Percentiles rank a stretch among this genome's conserved stretches.
Evolutionary conservation across 2,329 filamentous ascomycete genomes (phyloP).

Genomic region (Mycosphaerella arachidis): DNA sequence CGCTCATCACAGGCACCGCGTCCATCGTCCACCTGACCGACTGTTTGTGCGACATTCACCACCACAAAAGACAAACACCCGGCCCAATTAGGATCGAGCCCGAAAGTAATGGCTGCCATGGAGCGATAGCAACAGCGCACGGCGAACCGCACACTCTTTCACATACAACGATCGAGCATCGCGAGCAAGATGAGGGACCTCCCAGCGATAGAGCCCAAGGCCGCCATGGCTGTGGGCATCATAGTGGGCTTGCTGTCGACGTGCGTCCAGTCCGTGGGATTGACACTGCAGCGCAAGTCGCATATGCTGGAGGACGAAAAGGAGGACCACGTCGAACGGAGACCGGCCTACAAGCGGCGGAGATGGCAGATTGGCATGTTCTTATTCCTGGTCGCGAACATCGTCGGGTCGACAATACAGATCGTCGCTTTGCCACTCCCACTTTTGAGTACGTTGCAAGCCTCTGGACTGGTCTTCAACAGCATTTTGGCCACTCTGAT

Average conservation of each 20-base stretch:
- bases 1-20: background rate
- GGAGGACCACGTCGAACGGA: conserved; percentile 66
- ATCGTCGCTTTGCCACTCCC: conserved; percentile 93
- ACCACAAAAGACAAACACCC: background rate
- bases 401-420: conserved; percentile 92
- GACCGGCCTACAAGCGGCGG: conserved; percentile 82
- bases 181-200: conserved; percentile 12
- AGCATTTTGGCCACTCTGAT: conserved; percentile 94
- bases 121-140: conserved; percentile 2
- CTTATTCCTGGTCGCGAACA: conserved; percentile 92
- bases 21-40: background rate
- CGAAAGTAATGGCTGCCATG: conserved; percentile 1
- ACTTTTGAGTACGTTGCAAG: conserved; percentile 90
- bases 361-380: conserved; percentile 95
- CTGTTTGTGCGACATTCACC: background rate
- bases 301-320: conserved; percentile 98
- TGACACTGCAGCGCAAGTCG: conserved; percentile 95
- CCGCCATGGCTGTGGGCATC: conserved; percentile 62
- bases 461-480: conserved; percentile 95
- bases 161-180: background rate
- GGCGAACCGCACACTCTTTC: background rate
- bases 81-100: background rate
- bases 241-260: conserved; percentile 90
- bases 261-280: conserved; percentile 86
- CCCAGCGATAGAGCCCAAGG: conserved; percentile 18